Conservation (phyloP, 2,329 filamentous ascomycete species). For the Alternaria viburni region DNA sequence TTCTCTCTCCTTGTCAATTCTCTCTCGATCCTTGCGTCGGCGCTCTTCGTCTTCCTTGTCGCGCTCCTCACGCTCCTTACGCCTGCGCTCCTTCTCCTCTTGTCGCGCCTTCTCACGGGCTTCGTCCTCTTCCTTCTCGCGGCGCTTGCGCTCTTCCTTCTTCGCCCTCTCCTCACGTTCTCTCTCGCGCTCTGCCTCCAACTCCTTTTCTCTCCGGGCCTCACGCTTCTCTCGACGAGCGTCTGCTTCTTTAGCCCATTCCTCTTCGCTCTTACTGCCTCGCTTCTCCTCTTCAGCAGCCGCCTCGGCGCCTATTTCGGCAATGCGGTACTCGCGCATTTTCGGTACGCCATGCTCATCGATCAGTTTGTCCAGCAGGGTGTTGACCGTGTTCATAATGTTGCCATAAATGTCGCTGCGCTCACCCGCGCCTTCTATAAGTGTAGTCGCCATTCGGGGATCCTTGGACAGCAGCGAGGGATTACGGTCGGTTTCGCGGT, state of each 20-base stretch:
- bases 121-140: slow-evolving; percentile 56
- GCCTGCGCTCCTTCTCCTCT: slow-evolving; percentile 53
- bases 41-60: slow-evolving; percentile 42
- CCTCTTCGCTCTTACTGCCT: slow-evolving; percentile 75
- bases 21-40: slow-evolving; percentile 37
- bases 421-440: slow-evolving; percentile 80
- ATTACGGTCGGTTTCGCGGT: slow-evolving; percentile 77
- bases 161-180: slow-evolving; percentile 60
- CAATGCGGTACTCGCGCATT: slow-evolving; percentile 70
- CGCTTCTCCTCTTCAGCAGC: slow-evolving; percentile 69
- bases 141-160: slow-evolving; percentile 63
- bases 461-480: slow-evolving; percentile 75
- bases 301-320: slow-evolving; percentile 72
- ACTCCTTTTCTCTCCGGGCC: slow-evolving; percentile 65
- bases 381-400: slow-evolving; percentile 70
- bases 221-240: slow-evolving; percentile 66
- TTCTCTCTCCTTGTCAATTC: slow-evolving; percentile 52
- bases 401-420: slow-evolving; percentile 77
- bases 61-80: slow-evolving; percentile 39
- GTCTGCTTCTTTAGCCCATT: slow-evolving; percentile 72
- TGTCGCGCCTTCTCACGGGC: slow-evolving; percentile 54
- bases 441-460: slow-evolving; percentile 72
- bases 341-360: slow-evolving; percentile 68
- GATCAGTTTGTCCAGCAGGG: slow-evolving; percentile 69
- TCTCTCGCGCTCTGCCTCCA: slow-evolving; percentile 64